Base-by-base conservation (phyloP, 129 eudicot species). In the Centaurea solstitialis region DNA sequence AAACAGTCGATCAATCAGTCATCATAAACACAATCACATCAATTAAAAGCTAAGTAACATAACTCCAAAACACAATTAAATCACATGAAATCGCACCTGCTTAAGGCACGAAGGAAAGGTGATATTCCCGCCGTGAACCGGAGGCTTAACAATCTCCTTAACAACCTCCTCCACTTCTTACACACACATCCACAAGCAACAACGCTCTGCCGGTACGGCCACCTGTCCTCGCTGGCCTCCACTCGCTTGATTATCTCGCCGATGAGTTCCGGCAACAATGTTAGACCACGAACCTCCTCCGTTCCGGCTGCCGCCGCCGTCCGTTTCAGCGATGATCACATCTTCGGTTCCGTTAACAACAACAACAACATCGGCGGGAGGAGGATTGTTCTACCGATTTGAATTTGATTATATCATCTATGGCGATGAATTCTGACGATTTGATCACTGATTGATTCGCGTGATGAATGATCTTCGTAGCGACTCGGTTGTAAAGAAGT, bases 151-250 rank as follows among this genome's bases (percentile, higher is more conserved):
- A 0, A 86, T 88, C 65, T 90, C 94, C 26, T 76, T 89, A 0
- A 91, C 87, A 35, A 89, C 89, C 28, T 86, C 96, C 97, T 87
- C 98, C 98, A 94, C 71, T 84, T 82, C 74, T 82, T 87, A 80
- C 97, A 94, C 28, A 94, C 98, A 61, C 98, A 92, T 18, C 91
- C 98, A 73, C 94, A 92, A 18, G 89, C 93, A 35, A 92, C 98
- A 26, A 94, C 93, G 86, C 88, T 90, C 7, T 80, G 86, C 2
- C 97, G 94, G 9, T 41, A 65, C 50, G 98, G 97, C 98, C 97
- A 92, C 50, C 82, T 81, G 39, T 92, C 97, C 65, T 90, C 97
- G 39, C 76, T 83, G 8, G 86, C 91, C 75, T 94, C 98, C 21
- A 90, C 97, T 4, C 97, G 84, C 79, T 86, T 75, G 22, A 94